A percentile compares a stretch with the other conserved stretches of the same genome.
Evolutionary conservation across 2,329 filamentous ascomycete species (phyloP).

Genomic region (Xenosphaeropsis pyriputrescens): DNA sequence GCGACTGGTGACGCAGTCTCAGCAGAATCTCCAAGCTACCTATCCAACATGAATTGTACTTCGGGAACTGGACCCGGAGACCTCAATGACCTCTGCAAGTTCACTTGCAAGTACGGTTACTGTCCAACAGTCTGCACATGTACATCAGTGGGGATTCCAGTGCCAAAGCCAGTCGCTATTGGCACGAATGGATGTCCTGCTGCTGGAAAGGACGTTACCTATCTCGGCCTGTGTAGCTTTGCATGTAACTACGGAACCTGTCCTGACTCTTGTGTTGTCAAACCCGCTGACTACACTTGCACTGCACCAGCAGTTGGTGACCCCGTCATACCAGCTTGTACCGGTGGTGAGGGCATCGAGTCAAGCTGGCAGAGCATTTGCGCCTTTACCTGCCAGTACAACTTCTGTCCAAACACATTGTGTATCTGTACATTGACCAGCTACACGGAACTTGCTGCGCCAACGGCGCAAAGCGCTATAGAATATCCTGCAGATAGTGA

Average conservation of each 20-base stretch:
- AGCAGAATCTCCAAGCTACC: neutral
- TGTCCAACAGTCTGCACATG: conserved; percentile 20
- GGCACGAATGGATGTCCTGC: conserved; percentile 19
- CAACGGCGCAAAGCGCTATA: too few relatives aligned
- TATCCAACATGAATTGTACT: conserved; percentile 4
- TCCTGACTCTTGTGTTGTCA: conserved; percentile 12
- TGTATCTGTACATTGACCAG: too few relatives aligned
- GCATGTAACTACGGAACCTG: conserved; percentile 12
- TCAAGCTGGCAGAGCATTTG: too few relatives aligned
- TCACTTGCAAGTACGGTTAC: conserved; percentile 28
- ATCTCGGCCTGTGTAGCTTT: conserved; percentile 23
- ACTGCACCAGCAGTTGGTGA: too few relatives aligned
- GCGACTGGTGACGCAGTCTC: neutral
- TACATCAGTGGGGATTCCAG: conserved; percentile 3
- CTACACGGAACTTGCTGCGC: too few relatives aligned
- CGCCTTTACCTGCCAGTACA: too few relatives aligned
- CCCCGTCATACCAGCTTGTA: too few relatives aligned
- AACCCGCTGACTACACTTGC: too few relatives aligned
- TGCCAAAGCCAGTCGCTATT: conserved; percentile 10
- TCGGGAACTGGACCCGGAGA: conserved; percentile 17
- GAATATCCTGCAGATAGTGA: too few relatives aligned
- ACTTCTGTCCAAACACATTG: too few relatives aligned
- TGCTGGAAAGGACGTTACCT: conserved; percentile 14
- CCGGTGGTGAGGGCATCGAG: too few relatives aligned
- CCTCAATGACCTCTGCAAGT: conserved; percentile 21